These are phyloP conservation scores for Quercus suber DNA, from an alignment of 306 rosid genomes.

Conservation along the genomic window DNA sequence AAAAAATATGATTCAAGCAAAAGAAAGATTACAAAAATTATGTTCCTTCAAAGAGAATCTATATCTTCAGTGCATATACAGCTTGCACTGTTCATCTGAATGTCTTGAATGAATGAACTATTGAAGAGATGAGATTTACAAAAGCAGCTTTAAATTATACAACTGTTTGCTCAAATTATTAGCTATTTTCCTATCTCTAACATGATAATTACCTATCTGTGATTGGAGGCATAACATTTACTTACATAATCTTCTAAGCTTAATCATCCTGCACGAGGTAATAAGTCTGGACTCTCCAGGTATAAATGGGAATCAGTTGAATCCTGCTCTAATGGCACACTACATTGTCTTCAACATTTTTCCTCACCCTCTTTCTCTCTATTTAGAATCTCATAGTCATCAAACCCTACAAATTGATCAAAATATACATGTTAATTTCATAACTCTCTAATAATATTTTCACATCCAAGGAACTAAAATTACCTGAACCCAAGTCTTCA, in stretches of 20 bases:
- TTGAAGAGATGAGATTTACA: neutral
- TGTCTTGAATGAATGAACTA: neutral
- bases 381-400: slow-evolving; percentile 65
- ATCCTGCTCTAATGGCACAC: slow-evolving; percentile 31
- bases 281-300: slow-evolving; percentile 11
- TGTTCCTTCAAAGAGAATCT: neutral
- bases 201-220: neutral
- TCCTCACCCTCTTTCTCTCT: slow-evolving; percentile 51
- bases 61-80: slow-evolving; percentile 1
- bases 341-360: slow-evolving; percentile 39
- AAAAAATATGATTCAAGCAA: neutral
- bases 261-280: slow-evolving; percentile 7
- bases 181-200: slow-evolving; percentile 9
- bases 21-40: neutral
- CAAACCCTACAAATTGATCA: slow-evolving; percentile 56
- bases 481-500: slow-evolving; percentile 71
- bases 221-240: slow-evolving; percentile 11
- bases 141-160: neutral
- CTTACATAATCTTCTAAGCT: slow-evolving; percentile 2
- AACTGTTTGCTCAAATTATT: neutral
- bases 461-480: slow-evolving; percentile 12
- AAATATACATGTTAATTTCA: slow-evolving; percentile 17
- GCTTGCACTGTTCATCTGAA: neutral
- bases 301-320: slow-evolving; percentile 11
- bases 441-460: slow-evolving; percentile 7